phyloP scores from a whole-genome alignment of 768 basidiomycete genomes.

The Psilocybe azurescens region DNA sequence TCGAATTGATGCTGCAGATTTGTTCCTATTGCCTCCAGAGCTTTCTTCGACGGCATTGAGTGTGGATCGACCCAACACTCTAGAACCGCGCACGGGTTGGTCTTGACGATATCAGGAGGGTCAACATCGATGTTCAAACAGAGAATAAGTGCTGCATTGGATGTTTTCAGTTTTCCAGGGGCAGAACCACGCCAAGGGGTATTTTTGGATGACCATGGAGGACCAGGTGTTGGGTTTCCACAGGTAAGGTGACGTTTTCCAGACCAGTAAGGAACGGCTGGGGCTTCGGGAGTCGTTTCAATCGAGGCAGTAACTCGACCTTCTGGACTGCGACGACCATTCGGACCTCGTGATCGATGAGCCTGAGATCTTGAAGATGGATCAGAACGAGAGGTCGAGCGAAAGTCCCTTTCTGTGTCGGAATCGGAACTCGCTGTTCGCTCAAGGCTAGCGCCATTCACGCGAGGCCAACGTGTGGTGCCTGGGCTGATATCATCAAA shows the following conservation, averaged over 20 bases:
- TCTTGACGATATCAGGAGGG: slow-evolving; percentile 97
- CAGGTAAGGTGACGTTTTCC: slow-evolving; percentile 91
- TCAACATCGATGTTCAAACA: slow-evolving; percentile 98
- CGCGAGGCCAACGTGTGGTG: slow-evolving; percentile 35
- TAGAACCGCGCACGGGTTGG: slow-evolving; percentile 91
- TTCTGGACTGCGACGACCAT: slow-evolving; percentile 36
- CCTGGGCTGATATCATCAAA: slow-evolving; percentile 24
- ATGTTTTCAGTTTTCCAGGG: slow-evolving; percentile 89
- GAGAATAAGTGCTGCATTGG: slow-evolving; percentile 85
- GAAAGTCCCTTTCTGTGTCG: slow-evolving; percentile 56
- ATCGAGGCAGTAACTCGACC: slow-evolving; percentile 49
- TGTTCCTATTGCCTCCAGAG: slow-evolving; percentile 90
- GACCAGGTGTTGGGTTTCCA: slow-evolving; percentile 81
- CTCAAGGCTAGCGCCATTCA: slow-evolving; percentile 17
- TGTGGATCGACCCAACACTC: slow-evolving; percentile 99
- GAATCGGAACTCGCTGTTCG: slow-evolving; percentile 50
- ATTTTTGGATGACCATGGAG: slow-evolving; percentile 67
- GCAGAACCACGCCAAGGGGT: slow-evolving; percentile 82
- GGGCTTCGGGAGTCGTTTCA: slow-evolving; percentile 49
- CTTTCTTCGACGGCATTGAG: slow-evolving; percentile 90
- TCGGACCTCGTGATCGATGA: slow-evolving; percentile 28
- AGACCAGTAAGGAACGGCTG: slow-evolving; percentile 82
- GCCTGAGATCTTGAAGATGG: slow-evolving; percentile 47
- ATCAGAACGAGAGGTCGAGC: slow-evolving; percentile 53
- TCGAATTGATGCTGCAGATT: slow-evolving; percentile 97